Evolutionary conservation across 75 land plant genomes (phyloP), one percentile per base, ranked within the genome.

Genomic region (Cupressus sempervirens): DNA sequence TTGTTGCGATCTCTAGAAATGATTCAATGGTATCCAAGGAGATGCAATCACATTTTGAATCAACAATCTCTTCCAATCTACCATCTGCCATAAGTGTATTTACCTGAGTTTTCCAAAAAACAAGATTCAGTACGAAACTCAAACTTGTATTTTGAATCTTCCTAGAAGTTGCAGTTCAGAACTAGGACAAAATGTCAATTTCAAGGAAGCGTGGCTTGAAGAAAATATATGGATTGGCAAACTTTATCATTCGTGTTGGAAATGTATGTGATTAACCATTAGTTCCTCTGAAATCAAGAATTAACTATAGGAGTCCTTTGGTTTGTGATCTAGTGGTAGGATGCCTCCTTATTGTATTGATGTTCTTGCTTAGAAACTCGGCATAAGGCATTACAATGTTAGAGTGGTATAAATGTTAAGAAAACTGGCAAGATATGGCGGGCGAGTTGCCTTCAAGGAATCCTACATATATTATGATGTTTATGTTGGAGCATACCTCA

Each of bases 21-120:
- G 90, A 88, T 88, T 94, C 98, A 20, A 97, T 88, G 16, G 92
- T 91, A 72, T 97, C 99, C 56, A 76, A 50, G 32, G 89, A 89
- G 29, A 89, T 92, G 62, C 86, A 88, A 4, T 81, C 88, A 80
- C 96, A 93, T 38, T 85, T 90, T 72, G 86, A 85, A 62, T 97
- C 99, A 26, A 97, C 89, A 6, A 97, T 87, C 12, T 96, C 95
- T 29, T 87, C 90, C 85, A 91, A 67, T 53, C 80, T 87, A 62
- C 89, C 89, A 73, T 94, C 94, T 45, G 74, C 90, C 84, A 90
- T 70, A 29, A 95, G 82, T 1, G 89, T 86, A 46, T 91, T 93
- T 87, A 92, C 87, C 99, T 97, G 92, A 80, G 88, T 79, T 76
- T 79, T 20, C 81, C 81, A 79, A 43, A 43, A 79, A 23, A 79